Conservation (phyloP, 257 asterid genomes). For the Primulina huaijiensis region DNA sequence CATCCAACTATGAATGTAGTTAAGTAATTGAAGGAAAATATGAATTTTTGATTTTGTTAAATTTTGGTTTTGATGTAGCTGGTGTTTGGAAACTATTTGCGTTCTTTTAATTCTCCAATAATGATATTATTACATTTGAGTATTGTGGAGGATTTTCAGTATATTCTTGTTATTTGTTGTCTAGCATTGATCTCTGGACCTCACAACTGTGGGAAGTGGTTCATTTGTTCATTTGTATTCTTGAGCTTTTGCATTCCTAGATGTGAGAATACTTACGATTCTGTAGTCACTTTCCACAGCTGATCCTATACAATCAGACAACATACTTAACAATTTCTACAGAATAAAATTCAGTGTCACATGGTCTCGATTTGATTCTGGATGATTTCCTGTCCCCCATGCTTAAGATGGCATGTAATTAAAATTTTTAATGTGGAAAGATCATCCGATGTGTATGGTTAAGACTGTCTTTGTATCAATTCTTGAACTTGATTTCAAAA, state of each 20-base stretch:
- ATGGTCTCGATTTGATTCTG: neutral
- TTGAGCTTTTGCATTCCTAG: conserved; percentile 4
- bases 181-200: conserved; percentile 5
- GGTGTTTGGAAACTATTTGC: conserved; percentile 10
- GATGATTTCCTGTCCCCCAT: neutral
- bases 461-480: neutral
- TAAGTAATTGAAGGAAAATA: neutral
- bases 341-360: neutral
- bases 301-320: neutral
- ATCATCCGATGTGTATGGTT: neutral
- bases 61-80: neutral
- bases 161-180: conserved; percentile 3
- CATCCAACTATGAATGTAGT: neutral
- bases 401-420: neutral
- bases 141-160: neutral
- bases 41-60: conserved; percentile 9
- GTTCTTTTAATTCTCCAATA: conserved; percentile 3
- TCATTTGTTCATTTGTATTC: neutral
- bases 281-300: neutral
- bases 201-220: conserved; percentile 16
- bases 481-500: conserved; percentile 8
- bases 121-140: neutral
- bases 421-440: neutral
- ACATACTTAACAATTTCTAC: conserved; percentile 3
- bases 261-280: neutral